Base-by-base conservation (phyloP, 1,284 basidiomycete genomes). In the Leccinum pachyderme region DNA sequence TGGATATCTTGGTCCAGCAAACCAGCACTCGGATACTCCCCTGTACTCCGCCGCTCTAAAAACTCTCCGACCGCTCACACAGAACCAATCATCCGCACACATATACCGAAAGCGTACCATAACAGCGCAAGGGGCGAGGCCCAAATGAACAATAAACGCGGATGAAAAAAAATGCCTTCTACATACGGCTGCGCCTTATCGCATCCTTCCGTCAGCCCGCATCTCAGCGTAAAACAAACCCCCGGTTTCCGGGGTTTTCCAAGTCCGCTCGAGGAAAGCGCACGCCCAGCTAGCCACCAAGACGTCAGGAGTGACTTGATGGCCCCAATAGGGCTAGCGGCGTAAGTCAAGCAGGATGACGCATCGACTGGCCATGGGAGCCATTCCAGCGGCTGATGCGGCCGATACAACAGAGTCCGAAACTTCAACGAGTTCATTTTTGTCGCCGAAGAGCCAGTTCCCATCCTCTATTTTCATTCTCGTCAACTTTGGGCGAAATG, bases 391-490 rank as follows among this genome's bases (percentile, higher is more conserved):
- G 51, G 52, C n/a, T 57, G 60, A 63, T 54, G 57, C 55, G 55
- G 63, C 47, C 59, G 54, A 32, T 41, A 31, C 48, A 62, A 63
- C 58, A 70, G 58, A 55, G 47, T 33, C 66, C 64, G 67, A 62
- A 58, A 53, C n/a, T 39, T 37, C 47, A 49, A 45, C 44, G 12
- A 54, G 32, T 52, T 32, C 28, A 48, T 35, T 50, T 48, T 53
- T 60, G 54, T 48, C 53, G 47, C 62, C 51, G 57, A 53, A 31
- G 15, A 31, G 25, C 11, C 31, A 24, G 11, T 68, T 72, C 68
- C 54, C 70, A 71, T 56, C 53, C 18, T 6, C 56, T 63, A 69
- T 64, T 64, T 69, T 68, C 49, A 47, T 43, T 49, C 43, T 13
- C 25, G 6, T 15, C 18, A 46, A 41, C 37, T 22, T 39, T 39